Base-by-base conservation (phyloP, 2,329 filamentous ascomycete genomes). In the Lachnellula occidentalis region DNA sequence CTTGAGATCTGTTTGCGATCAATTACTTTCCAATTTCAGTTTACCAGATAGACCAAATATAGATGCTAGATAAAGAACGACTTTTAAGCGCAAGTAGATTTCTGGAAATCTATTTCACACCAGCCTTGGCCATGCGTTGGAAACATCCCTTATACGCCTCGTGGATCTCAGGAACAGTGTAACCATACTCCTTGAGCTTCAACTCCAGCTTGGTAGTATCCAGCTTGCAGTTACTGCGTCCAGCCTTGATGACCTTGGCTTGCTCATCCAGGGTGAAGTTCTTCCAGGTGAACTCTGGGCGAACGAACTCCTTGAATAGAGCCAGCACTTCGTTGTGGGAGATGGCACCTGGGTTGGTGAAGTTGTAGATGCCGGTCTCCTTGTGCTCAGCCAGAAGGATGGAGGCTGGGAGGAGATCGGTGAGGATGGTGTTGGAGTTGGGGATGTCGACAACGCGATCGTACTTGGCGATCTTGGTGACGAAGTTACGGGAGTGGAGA, bases 321-420 rank as follows among this genome's bases (percentile, higher is more conserved):
- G 71, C 62, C 39, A 87, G 73, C 6, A 87, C 82, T 70, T 87
- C 82, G 68, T 87, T 87, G 71, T 87, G 83, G n/a, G 81, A 84
- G 67, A 87, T 86, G 59, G 82, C 80, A 12, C 83, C 84, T 0
- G 84, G 84, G 71, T 87, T 87, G 57, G 83, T 86, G 69, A 87
- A 86, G 72, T 87, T 87, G 71, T 83, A 86, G 61, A 87, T 73
- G 17, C 84, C 84, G 1, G 77, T 80, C 42, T 86, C 83, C 41
- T 73, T 71, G 70, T 84, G 76, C 67, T 85, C 79, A 27, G 83
- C 79, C 60, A 86, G 71, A 45, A 83, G 66, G 57, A 86, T 74
- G 2, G 81, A 78, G 12, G 78, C 77, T 11, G 84, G 84, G 19
- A 87, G 74, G 47, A 87, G 78, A 64, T 86, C 81, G 58, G 78